Evolutionary conservation across 2,329 filamentous ascomycete genomes (phyloP), one percentile per base, ranked within the genome.

Genomic region (Aspergillus bombycis): DNA sequence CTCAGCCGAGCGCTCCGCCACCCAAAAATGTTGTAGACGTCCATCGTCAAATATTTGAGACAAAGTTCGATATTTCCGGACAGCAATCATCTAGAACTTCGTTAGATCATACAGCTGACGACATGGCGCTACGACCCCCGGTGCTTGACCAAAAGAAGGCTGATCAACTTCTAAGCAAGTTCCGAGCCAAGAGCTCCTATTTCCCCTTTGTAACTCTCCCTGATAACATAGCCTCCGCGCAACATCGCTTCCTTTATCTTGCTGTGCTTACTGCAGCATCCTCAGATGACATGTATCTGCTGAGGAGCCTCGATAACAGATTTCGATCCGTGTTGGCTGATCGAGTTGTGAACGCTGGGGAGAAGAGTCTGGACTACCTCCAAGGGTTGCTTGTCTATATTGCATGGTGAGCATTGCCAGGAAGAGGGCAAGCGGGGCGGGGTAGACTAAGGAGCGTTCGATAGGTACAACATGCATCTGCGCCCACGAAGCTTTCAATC

Each of bases 1-100:
- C 48, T 52, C 48, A 12, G 6, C 48, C n/a, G 28, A 32, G 19
- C 3, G 28, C 21, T 26, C 45, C 26, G 21, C 9, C 16, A 11
- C 19, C 48, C 0, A n/a, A 10, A 3, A 52, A n/a, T n/a, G 28
- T 52, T 2, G 28, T 52, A 9, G 48, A 52, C 2, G 19, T 32
- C 1, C 48, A 52, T 30, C 48, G 28, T 11, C 16, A 50, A 19
- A 52, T 52, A 52, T 52, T 52, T 11, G 28, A 32, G 10, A 6
- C n/a, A 11, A 32, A 52, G 28, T 52, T 32, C 9, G 26, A 28
- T 11, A 32, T 32, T 4, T 3, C 26, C 2, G 48, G 48, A 30
- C 26, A 8, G 1, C 11, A 21, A 11, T 12, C 48, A 2, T 2
- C 9, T 10, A 2, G 19, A 11, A 0, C 26, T 2, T n/a, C 3